phyloP scores from a whole-genome alignment of 164 flowering plant genomes.

The Vitis vinifera region DNA sequence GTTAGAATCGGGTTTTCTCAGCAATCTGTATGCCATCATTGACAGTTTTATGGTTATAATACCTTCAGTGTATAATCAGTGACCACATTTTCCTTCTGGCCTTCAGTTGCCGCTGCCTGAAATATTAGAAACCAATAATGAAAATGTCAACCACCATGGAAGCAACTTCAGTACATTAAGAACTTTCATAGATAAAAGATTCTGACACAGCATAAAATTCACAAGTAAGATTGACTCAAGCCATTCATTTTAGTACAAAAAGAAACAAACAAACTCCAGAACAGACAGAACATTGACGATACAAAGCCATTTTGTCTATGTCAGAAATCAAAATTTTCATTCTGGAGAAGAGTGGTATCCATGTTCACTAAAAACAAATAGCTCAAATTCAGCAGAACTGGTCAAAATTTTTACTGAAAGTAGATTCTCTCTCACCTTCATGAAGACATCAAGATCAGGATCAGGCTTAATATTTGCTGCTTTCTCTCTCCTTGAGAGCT shows the following conservation, averaged over 20 bases:
- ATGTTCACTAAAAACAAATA: neutral
- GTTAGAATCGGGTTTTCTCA: neutral
- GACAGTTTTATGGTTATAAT: neutral
- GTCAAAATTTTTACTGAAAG: neutral
- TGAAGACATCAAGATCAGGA: slow-evolving; percentile 48
- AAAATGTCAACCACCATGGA: neutral
- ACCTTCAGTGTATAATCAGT: slow-evolving; percentile 41
- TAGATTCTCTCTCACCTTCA: slow-evolving; percentile 35
- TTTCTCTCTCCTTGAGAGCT: slow-evolving; percentile 49
- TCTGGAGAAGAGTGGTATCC: too few relatives aligned
- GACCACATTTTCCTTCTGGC: slow-evolving; percentile 31
- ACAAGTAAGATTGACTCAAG: too few relatives aligned
- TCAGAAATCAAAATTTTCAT: too few relatives aligned
- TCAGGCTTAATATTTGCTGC: slow-evolving; percentile 55
- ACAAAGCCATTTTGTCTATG: too few relatives aligned
- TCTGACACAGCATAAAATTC: too few relatives aligned
- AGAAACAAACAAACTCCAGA: neutral
- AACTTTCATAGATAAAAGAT: neutral
- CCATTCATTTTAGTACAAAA: neutral
- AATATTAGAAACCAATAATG: neutral
- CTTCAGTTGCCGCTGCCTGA: slow-evolving; percentile 38
- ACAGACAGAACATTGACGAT: too few relatives aligned
- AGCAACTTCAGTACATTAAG: neutral
- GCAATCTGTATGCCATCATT: neutral
- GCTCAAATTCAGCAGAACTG: neutral